Base-by-base conservation (phyloP, 2,329 filamentous ascomycete genomes). In the Clonostachys rhizophaga region DNA sequence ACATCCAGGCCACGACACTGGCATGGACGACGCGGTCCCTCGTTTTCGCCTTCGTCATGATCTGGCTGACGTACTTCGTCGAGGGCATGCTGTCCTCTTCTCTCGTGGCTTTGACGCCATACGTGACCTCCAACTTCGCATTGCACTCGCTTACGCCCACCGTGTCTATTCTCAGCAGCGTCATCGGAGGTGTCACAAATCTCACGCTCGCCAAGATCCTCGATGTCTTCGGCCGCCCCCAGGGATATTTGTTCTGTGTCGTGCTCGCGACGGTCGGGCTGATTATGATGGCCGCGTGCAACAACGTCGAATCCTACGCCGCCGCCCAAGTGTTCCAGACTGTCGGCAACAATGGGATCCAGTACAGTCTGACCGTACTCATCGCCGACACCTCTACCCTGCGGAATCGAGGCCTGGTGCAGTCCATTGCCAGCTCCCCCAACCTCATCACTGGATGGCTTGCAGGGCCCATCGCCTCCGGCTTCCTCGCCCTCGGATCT, bases 361-460 rank as follows among this genome's bases (percentile, higher is more conserved):
- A 60, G 52, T 74, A 70, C 58, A 68, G 63, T 53, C 58, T 71
- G 34, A 70, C 66, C 39, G 74, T 89, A 46, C 83, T 89, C 59
- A 79, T 85, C 47, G 79, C 84, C 49, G 86, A 89, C 54, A 86
- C 83, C 1, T 84, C 84, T 4, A 74, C 76, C 12, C 69, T 89
- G 16, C 73, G 78, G 54, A 86, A 86, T 63, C 77, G 86, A 58
- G 80, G 79, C 10, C 70, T 89, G 45, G 77, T 84, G 54, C 78
- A 82, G 16, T 78, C 82, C 2, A 75, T 87, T 51, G 80, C 81
- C 14, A 73, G 77, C 16, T 79, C 85, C 3, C 85, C 85, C 2
- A 86, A 83, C 58, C 75, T 89, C 50, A 72, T 81, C 47, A 85
- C 82, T 1, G 79, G 83, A 6, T 88, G 81, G 69, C 74, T 80